Conservation (phyloP, 345 rosid species). For the Gossypium stocksii region DNA sequence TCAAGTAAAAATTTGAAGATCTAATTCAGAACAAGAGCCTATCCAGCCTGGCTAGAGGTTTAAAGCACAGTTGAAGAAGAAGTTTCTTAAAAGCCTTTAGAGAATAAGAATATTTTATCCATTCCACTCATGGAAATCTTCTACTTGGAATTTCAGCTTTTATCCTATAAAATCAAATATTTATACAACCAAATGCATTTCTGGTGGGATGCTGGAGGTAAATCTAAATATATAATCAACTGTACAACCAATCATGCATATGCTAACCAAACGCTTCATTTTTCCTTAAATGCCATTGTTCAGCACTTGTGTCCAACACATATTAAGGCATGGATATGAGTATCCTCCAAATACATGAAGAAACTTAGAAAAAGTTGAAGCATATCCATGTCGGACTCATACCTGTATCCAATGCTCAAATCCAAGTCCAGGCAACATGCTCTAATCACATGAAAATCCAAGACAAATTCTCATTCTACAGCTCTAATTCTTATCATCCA, state of each 20-base stretch:
- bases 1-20: background rate
- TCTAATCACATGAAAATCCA: constrained; percentile 1
- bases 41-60: background rate
- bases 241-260: background rate
- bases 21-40: background rate
- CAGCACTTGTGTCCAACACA: background rate
- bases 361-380: background rate
- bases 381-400: background rate
- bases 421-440: background rate
- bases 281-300: background rate
- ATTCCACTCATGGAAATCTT: background rate
- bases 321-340: background rate
- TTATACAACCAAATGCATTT: background rate
- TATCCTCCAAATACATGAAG: background rate
- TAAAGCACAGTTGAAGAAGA: background rate
- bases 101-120: background rate
- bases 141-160: background rate
- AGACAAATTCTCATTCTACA: background rate
- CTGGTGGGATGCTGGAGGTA: background rate
- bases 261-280: background rate
- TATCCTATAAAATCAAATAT: background rate
- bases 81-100: background rate
- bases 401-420: background rate
- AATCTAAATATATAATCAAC: background rate
- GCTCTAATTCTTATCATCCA: background rate